Evolutionary conservation across 228 moss, liverwort and hornwort species (phyloP).

Genomic region (Sphagnum magellanicum): DNA sequence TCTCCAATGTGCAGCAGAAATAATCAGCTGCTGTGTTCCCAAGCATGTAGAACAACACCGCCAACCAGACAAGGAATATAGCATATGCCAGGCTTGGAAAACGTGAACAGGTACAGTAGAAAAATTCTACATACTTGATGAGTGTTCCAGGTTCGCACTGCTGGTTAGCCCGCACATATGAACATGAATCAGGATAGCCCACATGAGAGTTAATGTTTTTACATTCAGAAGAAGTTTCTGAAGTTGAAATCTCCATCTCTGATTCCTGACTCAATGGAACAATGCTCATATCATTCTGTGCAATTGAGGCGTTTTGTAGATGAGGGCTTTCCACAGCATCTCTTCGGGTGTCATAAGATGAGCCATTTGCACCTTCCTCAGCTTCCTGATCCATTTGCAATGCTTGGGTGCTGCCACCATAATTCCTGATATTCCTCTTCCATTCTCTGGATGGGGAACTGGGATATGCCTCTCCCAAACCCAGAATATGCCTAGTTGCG

Average conservation of each 20-base stretch:
- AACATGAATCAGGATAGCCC: conserved; percentile 62
- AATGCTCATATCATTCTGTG: not conserved
- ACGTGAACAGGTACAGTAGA: conserved; percentile 62
- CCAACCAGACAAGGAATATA: conserved; percentile 54
- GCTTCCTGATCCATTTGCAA: not conserved
- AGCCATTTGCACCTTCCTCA: conserved; percentile 14
- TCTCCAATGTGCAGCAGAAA: conserved; percentile 59
- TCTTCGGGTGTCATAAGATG: conserved; percentile 17
- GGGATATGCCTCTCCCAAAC: conserved; percentile 8
- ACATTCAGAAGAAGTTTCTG: conserved; percentile 29
- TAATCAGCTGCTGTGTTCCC: conserved; percentile 66
- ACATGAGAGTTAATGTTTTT: conserved; percentile 43
- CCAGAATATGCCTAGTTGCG: conserved; percentile 20
- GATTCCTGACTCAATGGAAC: not conserved
- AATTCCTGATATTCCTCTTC: conserved; percentile 19
- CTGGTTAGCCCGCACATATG: conserved; percentile 66
- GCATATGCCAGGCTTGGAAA: conserved; percentile 37
- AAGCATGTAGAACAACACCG: conserved; percentile 56
- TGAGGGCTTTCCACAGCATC: conserved; percentile 5
- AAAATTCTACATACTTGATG: conserved; percentile 63
- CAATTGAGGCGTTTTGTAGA: not conserved
- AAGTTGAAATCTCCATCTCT: not conserved
- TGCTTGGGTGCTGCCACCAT: not conserved
- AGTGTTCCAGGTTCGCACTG: conserved; percentile 76
- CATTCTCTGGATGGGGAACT: conserved; percentile 28